Evolutionary conservation across 2,329 filamentous ascomycete genomes (phyloP), one percentile per base, ranked within the genome.

Genomic region (Sporothrix euskadiensis): DNA sequence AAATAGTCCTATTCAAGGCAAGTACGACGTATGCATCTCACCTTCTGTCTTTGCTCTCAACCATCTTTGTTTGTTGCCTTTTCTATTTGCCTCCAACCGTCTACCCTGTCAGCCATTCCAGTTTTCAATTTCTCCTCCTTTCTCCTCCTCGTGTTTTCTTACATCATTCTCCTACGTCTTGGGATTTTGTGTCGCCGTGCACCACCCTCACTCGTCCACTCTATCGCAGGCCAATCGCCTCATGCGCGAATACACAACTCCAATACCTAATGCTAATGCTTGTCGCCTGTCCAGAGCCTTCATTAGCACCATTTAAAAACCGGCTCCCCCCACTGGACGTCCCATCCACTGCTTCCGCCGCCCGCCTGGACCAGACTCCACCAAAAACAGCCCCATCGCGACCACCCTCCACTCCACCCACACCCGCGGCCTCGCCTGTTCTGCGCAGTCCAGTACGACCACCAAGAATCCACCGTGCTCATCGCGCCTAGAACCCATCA

Each of bases 231-330:
- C 72, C 72, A 73, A 73, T 71, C 68, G 68, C 22, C 72, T 44
- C 52, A 26, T 26, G 30, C 52, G 52, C 68, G 65, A 71, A 66
- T 32, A 71, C 61, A 68, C 61, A 71, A 68, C 69, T 44, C 49
- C 73, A 73, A 71, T 71, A 73, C 69, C 72, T 73, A 73, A 66
- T 73, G 39, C 69, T 69, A 73, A 73, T 57, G 41, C 68, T 22
- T n/a, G 44, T 57, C 71, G 30, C 22, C 52, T n/a, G 52, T 19
- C 30, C 56, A 44, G n/a, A 39, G 39, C 59, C 30, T 22, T 65
- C 68, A 73, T 65, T 71, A 73, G 56, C 57, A 71, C 32, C 61
- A 59, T 41, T 61, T 63, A 70, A 52, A 65, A 39, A 61, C 41
- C 52, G 56, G 16, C 54, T 39, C 47, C 68, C 72, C 47, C 68